A percentile compares a stretch with the other conserved stretches of the same genome.
These are phyloP conservation scores for Plasmopara muralis DNA, from an alignment of 352 stramenopile genomes.

Conservation along the genomic window DNA sequence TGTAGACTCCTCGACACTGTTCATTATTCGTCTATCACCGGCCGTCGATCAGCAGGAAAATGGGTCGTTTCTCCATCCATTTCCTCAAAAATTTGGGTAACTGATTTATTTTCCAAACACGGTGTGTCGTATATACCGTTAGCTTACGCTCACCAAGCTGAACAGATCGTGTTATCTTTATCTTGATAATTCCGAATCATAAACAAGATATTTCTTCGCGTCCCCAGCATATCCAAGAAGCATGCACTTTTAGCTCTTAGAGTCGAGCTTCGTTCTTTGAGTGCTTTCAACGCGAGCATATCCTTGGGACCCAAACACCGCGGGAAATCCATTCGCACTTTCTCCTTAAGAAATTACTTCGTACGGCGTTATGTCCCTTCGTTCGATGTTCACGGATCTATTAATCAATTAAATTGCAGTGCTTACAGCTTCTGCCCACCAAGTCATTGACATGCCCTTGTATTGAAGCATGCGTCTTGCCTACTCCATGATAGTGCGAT, in stretches of 20 bases:
- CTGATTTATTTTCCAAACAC: not conserved
- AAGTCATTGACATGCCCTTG: not conserved
- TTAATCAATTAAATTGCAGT: not conserved
- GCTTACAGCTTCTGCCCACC: not conserved
- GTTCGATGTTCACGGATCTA: not conserved
- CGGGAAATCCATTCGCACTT: not conserved
- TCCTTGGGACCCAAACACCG: not conserved
- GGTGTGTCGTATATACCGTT: not conserved
- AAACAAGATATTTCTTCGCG: conserved; percentile 12
- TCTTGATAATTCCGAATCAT: conserved; percentile 9
- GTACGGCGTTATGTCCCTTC: not conserved
- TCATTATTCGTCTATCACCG: not conserved
- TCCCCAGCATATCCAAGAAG: not conserved
- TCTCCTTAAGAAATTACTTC: not conserved
- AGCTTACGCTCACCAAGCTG: not conserved
- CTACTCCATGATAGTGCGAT: not conserved
- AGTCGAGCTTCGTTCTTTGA: not conserved
- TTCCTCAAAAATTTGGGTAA: not conserved
- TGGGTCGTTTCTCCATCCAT: not conserved
- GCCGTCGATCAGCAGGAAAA: too few relatives aligned
- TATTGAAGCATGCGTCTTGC: not conserved
- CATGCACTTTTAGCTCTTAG: not conserved
- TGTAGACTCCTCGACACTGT: not conserved
- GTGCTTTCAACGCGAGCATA: not conserved
- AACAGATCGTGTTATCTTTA: conserved; percentile 3